These are phyloP conservation scores for Fusarium lyarnte DNA, from an alignment of 2,329 filamentous ascomycete genomes.

Conservation along the genomic window DNA sequence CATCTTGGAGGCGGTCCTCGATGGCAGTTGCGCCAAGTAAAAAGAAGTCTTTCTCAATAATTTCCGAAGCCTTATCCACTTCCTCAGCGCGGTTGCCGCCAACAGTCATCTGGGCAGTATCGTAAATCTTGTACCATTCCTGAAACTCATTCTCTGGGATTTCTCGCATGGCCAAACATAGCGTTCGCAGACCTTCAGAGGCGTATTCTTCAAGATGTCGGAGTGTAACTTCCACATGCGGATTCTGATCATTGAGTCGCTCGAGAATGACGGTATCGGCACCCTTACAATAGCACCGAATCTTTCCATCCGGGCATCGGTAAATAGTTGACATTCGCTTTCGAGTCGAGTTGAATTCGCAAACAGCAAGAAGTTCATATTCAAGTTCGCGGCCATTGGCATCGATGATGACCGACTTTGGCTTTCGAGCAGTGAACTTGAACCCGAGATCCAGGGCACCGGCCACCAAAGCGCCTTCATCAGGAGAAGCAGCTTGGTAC, in stretches of 20 bases:
- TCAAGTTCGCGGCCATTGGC: slow-evolving; percentile 77
- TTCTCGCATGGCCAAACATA: slow-evolving; percentile 95
- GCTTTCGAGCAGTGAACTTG: slow-evolving; percentile 89
- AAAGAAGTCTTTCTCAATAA: slow-evolving; percentile 92
- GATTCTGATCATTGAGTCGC: slow-evolving; percentile 83
- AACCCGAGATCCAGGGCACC: slow-evolving; percentile 89
- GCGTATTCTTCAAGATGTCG: slow-evolving; percentile 98
- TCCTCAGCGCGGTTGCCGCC: slow-evolving; percentile 93
- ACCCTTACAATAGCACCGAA: slow-evolving; percentile 93
- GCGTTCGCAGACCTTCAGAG: slow-evolving; percentile 91
- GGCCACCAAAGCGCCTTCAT: slow-evolving; percentile 96
- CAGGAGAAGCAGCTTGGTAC: slow-evolving; percentile 96
- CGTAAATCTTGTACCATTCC: slow-evolving; percentile 87
- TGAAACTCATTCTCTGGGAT: slow-evolving; percentile 88
- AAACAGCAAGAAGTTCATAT: slow-evolving; percentile 94
- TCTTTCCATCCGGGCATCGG: slow-evolving; percentile 93
- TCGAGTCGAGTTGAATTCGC: slow-evolving; percentile 93
- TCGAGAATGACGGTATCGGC: slow-evolving; percentile 98
- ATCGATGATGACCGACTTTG: slow-evolving; percentile 84
- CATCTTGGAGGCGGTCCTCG: slow-evolving; percentile 95
- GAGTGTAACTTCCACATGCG: slow-evolving; percentile 87
- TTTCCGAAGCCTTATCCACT: slow-evolving; percentile 94
- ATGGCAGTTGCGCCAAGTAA: slow-evolving; percentile 96
- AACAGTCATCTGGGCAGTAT: slow-evolving; percentile 88
- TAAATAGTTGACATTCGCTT: slow-evolving; percentile 99